Base-by-base conservation (phyloP, 176 grass and related monocot species). In the Eragrostis nindensis region DNA sequence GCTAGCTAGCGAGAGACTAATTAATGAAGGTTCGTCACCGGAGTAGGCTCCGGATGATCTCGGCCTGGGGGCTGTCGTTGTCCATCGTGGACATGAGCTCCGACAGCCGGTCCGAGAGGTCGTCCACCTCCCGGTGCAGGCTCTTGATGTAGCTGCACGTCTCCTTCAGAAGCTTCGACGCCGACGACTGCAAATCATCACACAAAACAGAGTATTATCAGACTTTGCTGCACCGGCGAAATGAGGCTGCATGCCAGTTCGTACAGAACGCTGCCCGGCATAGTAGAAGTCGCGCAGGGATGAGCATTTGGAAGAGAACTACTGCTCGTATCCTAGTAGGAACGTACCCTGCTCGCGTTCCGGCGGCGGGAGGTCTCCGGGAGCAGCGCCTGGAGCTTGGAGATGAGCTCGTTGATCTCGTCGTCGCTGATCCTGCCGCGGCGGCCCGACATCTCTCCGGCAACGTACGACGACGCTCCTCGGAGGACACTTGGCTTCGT, bases 321-420 rank as follows among this genome's bases (percentile, higher is more conserved):
- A 29, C 32, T 18, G 5, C 11, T 11, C 36, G 13, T 8, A 7
- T 8, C 8, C 1, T 2, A 8, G 54, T 42, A 2, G 19, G 15
- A 68, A 81, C 78, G 32, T 94, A 97, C 94, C 92, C 87, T 82
- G 77, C 69, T 89, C 0, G 82, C 69, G 63, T 64, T 67, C 47
- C 89, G 89, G 77, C 87, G 76, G 73, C 94, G 92, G 11, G 92
- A 90, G 42, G 89, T 90, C 74, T 90, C 92, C 3, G 94, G 94
- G 39, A 97, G 89, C 5, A 97, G 90, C 9, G 87, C 73, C 75
- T 97, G 94, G 36, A 97, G 85, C 78, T 94, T 94, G 60, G 89
- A 90, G 86, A 97, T 87, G 87, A 97, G 92, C 85, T 97, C 94
- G 75, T 85, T 94, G 80, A 97, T 97, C 94, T 97, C 94, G 25